Evolutionary conservation across 306 rosid species (phyloP), one percentile per base, ranked within the genome.

Genomic region (Carpinus fangiana): DNA sequence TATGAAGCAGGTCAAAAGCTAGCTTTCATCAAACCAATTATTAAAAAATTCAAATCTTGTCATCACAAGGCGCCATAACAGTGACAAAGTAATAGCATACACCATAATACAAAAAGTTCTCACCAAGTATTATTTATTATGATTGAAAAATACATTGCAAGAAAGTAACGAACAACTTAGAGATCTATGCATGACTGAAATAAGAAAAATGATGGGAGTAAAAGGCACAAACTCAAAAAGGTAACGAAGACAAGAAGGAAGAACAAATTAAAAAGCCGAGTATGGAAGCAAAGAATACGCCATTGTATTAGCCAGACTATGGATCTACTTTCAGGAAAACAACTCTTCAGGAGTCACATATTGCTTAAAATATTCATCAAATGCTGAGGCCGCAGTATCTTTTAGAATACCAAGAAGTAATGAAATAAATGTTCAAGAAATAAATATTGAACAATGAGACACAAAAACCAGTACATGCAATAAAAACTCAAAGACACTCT

Each of bases 281-380:
- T 21, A 28, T 21, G 34, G 67, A 18, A 7, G 36, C 16, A 12
- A 7, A 34, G 67, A 38, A 47, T 47, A 47, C 11, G 13, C 51
- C 51, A 8, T 9, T 4, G 7, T 64, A 28, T 23, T 18, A 31
- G 43, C n/a, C 80, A 68, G 28, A 2, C 16, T 68, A 43, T 17
- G 75, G 59, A 69, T 26, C 80, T 34, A 78, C 28, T 55, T 9
- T 45, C 60, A 46, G 73, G 10, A 70, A 73, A 53, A 53, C 45
- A 16, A 14, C 56, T 52, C 16, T 52, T 16, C 16, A 52, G 0
- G 1, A 55, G 7, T 17, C 61, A 12, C 61, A 55, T 55, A 55
- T 20, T 18, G 26, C 23, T 55, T 55, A n/a, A 8, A 55, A 16
- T 55, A 55, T 55, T 55, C 26, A 26, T 55, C 1, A n/a, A 55